phyloP scores from a whole-genome alignment of 2,329 filamentous ascomycete genomes.

The Passalora sequoiae region DNA sequence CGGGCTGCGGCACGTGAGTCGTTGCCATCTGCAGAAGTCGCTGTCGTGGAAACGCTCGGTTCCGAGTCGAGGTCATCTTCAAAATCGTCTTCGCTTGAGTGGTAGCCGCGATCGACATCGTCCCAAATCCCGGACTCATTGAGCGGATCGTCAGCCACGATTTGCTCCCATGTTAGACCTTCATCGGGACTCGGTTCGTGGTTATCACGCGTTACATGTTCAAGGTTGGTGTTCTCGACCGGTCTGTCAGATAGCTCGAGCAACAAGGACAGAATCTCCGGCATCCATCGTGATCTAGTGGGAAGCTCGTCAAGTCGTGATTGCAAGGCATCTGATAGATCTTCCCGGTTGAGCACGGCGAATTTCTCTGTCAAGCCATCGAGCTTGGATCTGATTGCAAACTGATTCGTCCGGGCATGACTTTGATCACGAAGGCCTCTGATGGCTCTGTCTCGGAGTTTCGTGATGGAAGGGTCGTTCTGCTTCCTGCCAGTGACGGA shows the following conservation, averaged over 20 bases:
- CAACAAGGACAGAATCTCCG: conserved; percentile 73
- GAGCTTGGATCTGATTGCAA: conserved; percentile 40
- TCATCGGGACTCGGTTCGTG: conserved; percentile 1
- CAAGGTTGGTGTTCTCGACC: conserved; percentile 61
- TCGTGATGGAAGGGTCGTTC: conserved; percentile 30
- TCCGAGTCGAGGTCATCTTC: conserved; percentile 33
- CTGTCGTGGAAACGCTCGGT: conserved; percentile 28
- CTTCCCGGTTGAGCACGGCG: conserved; percentile 70
- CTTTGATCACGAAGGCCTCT: conserved; percentile 39
- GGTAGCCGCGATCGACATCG: conserved; percentile 59
- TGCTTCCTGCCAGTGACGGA: conserved; percentile 51
- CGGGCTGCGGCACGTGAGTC: conserved; percentile 34
- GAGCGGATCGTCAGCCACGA: conserved; percentile 71
- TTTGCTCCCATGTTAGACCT: conserved; percentile 69
- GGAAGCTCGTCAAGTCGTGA: conserved; percentile 57
- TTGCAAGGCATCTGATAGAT: conserved; percentile 65
- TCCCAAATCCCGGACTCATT: conserved; percentile 66
- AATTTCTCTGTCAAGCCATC: conserved; percentile 75
- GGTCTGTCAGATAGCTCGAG: conserved; percentile 79
- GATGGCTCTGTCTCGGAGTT: conserved; percentile 37
- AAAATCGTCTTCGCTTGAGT: conserved; percentile 59
- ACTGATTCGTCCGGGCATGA: conserved; percentile 45
- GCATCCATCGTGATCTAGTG: conserved; percentile 59
- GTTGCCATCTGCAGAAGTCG: conserved; percentile 37
- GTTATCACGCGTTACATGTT: conserved; percentile 50